Conservation (phyloP, 345 rosid genomes). For the Murraya paniculata region DNA sequence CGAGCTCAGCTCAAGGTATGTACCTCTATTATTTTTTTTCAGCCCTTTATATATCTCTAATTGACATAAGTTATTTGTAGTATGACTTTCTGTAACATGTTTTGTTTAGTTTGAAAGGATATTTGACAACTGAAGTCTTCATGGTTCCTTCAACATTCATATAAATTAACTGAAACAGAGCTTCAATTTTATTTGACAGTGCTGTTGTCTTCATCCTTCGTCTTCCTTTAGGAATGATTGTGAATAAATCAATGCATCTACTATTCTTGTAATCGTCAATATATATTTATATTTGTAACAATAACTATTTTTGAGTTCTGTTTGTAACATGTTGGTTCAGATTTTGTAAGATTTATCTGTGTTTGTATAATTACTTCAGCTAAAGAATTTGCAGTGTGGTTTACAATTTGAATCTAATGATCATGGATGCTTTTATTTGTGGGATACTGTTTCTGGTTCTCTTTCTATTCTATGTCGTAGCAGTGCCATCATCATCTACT, state of each 20-base stretch:
- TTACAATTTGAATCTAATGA: not conserved
- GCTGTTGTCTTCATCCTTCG: not conserved
- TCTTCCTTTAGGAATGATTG: not conserved
- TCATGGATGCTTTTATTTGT: not conserved
- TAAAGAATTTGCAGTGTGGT: not conserved
- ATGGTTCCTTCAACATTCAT: not conserved
- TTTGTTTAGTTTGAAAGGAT: not conserved
- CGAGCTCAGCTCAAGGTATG: conserved; percentile 66
- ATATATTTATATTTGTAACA: not conserved
- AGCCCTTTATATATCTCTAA: no score
- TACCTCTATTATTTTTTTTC: not conserved
- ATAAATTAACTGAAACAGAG: not conserved
- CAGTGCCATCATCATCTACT: not conserved
- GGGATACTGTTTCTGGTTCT: not conserved
- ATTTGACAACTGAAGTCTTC: not conserved
- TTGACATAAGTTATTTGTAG: not conserved
- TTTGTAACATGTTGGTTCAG: not conserved
- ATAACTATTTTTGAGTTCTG: not conserved
- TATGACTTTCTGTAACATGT: not conserved
- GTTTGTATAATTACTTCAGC: not conserved
- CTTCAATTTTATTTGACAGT: not conserved
- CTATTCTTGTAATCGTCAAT: not conserved
- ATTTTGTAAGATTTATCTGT: not conserved
- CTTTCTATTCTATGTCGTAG: not conserved
- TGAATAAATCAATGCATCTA: not conserved